Conservation (phyloP, 805 yeast species). For the Helenozyma baotianmanensis region DNA sequence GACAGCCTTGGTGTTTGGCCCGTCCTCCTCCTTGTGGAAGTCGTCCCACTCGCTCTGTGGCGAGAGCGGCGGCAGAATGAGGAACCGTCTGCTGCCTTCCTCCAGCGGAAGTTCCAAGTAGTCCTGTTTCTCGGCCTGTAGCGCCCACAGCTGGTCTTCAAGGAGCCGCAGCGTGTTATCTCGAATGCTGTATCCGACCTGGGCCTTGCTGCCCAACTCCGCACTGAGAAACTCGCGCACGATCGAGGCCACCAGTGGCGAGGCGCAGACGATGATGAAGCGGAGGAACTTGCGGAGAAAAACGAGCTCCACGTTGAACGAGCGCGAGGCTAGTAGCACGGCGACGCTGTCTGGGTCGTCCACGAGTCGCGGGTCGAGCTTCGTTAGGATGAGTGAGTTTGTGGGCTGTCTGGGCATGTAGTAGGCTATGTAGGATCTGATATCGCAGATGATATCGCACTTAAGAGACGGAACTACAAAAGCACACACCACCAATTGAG, state of each 20-base stretch:
- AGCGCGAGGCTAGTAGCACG: constrained; percentile 19
- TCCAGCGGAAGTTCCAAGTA: constrained; percentile 40
- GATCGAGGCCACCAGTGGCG: constrained; percentile 16
- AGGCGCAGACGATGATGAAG: constrained; percentile 30
- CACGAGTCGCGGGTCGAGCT: constrained; percentile 19
- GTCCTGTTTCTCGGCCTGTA: constrained; percentile 14
- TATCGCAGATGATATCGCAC: no score
- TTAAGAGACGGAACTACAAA: no score
- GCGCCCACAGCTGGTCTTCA: constrained; percentile 13
- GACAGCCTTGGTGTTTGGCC: constrained; percentile 33
- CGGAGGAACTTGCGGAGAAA: constrained; percentile 30
- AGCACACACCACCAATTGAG: background rate
- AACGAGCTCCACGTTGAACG: constrained; percentile 29
- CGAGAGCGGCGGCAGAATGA: constrained; percentile 42
- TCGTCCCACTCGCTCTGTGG: constrained; percentile 44
- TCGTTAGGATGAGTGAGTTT: constrained; percentile 35
- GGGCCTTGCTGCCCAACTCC: constrained; percentile 13
- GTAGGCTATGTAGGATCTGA: no score
- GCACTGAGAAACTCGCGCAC: constrained; percentile 16
- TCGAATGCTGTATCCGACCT: constrained; percentile 28
- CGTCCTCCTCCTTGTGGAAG: constrained; percentile 38
- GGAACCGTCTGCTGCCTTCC: constrained; percentile 31
- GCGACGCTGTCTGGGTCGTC: constrained; percentile 25
- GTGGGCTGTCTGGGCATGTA: constrained; percentile 11
- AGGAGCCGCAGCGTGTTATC: constrained; percentile 22